These are phyloP conservation scores for Colletotrichum falcatum DNA, from an alignment of 2,329 filamentous ascomycete genomes.

Conservation along the genomic window DNA sequence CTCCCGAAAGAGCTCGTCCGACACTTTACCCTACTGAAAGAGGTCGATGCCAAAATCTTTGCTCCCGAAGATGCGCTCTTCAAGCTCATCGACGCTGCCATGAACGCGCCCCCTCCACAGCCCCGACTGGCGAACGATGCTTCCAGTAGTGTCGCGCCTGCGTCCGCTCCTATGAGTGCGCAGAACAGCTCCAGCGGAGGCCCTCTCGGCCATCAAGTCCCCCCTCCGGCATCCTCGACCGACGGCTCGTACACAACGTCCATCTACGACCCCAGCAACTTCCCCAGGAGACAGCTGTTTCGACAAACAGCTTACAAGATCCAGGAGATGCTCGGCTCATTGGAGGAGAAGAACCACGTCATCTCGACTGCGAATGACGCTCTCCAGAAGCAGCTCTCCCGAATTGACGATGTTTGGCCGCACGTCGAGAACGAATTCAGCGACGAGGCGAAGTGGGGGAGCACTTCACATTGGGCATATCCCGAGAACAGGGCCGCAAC, in stretches of 20 bases:
- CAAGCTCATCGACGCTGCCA: conserved; percentile 76
- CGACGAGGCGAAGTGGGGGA: conserved; percentile 94
- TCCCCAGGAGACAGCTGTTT: conserved; percentile 79
- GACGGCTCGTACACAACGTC: conserved; percentile 57
- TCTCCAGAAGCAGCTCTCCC: conserved; percentile 83
- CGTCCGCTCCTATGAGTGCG: conserved; percentile 61
- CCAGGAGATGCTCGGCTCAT: conserved; percentile 85
- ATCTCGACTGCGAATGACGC: conserved; percentile 93
- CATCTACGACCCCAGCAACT: conserved; percentile 67
- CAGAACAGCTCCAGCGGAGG: conserved; percentile 61
- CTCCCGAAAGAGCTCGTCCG: conserved; percentile 94
- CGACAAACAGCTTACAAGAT: conserved; percentile 82
- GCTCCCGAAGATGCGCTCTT: conserved; percentile 86
- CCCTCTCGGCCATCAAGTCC: conserved; percentile 50
- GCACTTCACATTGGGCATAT: conserved; percentile 94
- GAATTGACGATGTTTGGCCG: conserved; percentile 88
- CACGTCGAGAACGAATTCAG: conserved; percentile 91
- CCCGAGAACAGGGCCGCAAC: conserved; percentile 78
- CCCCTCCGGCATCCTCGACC: conserved; percentile 53
- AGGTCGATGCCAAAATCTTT: conserved; percentile 97
- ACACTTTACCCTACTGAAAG: conserved; percentile 95
- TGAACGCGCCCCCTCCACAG: conserved; percentile 63
- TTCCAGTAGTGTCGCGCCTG: conserved; percentile 55
- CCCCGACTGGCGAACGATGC: conserved; percentile 59
- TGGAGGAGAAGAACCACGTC: conserved; percentile 98